A percentile compares a stretch with the other conserved stretches of the same genome.
Conservation (phyloP, 2,329 filamentous ascomycete species). For the Colletotrichum graminicola region DNA sequence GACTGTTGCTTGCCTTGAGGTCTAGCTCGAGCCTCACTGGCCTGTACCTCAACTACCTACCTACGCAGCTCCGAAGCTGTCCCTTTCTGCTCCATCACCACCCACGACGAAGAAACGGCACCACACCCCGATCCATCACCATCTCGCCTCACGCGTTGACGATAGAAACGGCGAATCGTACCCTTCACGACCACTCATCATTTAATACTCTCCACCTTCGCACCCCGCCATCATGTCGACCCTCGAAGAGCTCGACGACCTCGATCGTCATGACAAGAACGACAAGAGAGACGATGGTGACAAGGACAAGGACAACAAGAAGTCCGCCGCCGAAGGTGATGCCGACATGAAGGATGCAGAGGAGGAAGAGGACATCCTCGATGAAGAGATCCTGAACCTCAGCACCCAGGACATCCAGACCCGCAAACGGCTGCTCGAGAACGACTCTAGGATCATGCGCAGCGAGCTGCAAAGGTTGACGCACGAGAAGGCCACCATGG, state of each 20-base stretch:
- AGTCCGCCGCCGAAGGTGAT: slow-evolving; percentile 71
- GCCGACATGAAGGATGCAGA: slow-evolving; percentile 92
- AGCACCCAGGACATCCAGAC: slow-evolving; percentile 96
- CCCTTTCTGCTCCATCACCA: slow-evolving; percentile 39
- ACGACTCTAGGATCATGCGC: slow-evolving; percentile 98
- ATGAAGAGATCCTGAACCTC: slow-evolving; percentile 92
- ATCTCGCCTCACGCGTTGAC: slow-evolving; percentile 4
- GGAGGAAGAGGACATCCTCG: slow-evolving; percentile 81
- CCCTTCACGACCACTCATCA: not conserved
- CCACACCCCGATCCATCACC: slow-evolving; percentile 15
- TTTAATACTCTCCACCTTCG: slow-evolving; percentile 21
- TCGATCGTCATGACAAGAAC: slow-evolving; percentile 84
- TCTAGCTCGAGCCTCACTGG: slow-evolving; percentile 40
- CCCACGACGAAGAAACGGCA: slow-evolving; percentile 28
- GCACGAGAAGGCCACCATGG: slow-evolving; percentile 96
- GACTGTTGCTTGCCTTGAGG: slow-evolving; percentile 44
- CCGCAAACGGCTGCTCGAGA: slow-evolving; percentile 91
- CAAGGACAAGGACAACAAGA: slow-evolving; percentile 54
- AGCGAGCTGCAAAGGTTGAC: slow-evolving; percentile 94
- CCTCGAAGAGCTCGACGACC: slow-evolving; percentile 90
- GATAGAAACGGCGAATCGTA: slow-evolving; percentile 17
- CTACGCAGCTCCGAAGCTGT: slow-evolving; percentile 43
- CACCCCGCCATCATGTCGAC: slow-evolving; percentile 77
- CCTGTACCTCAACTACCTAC: slow-evolving; percentile 19
- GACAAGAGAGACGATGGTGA: slow-evolving; percentile 64